Conservation (phyloP, 257 asterid genomes). For the Lantana camara region DNA sequence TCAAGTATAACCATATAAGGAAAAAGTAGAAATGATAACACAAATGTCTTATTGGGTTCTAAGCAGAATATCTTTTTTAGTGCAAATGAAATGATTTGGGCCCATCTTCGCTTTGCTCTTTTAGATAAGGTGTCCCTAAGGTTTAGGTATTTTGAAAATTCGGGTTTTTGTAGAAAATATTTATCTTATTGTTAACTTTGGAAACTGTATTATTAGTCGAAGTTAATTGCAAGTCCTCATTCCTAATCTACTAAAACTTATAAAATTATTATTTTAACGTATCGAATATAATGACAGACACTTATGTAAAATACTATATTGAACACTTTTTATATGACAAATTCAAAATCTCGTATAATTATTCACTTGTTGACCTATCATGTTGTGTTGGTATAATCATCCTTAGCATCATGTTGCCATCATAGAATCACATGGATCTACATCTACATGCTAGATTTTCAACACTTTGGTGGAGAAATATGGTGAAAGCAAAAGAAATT, state of each 20-base stretch:
- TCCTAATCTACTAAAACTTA: too few relatives aligned
- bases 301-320: too few relatives aligned
- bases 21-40: neutral
- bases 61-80: constrained; percentile 13
- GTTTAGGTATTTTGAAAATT: neutral
- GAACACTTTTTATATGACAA: too few relatives aligned
- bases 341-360: too few relatives aligned
- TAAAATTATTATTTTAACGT: too few relatives aligned
- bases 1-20: neutral
- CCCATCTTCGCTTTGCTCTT: neutral
- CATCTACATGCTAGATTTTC: neutral
- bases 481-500: neutral
- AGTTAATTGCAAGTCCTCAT: too few relatives aligned
- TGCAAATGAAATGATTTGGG: neutral
- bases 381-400: too few relatives aligned
- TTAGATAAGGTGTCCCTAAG: neutral
- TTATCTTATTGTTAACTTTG: neutral
- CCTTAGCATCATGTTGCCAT: neutral
- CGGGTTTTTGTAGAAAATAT: neutral
- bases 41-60: constrained; percentile 1
- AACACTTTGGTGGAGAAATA: neutral
- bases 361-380: too few relatives aligned
- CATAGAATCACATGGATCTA: constrained; percentile 23
- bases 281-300: too few relatives aligned
- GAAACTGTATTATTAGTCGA: neutral